Conservation (phyloP, 441 rosid genomes). For the Syzygium syzygioides region DNA sequence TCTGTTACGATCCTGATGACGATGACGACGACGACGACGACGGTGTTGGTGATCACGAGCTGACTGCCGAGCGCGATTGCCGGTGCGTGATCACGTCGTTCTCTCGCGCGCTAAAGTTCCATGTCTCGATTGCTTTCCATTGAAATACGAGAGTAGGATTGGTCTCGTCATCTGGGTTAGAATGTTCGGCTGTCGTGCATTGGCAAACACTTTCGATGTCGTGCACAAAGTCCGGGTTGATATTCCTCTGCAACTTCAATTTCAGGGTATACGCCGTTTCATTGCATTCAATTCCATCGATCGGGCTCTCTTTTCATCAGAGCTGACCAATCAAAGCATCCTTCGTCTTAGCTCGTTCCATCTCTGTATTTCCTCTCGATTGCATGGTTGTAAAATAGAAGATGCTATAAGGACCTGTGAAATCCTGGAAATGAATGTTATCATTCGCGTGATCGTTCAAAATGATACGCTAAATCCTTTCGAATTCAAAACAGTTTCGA, state of each 20-base stretch:
- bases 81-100: neutral
- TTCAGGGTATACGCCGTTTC: neutral
- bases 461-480: neutral
- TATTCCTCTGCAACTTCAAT: neutral
- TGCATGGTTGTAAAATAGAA: neutral
- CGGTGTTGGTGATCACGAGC: neutral
- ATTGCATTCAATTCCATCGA: neutral
- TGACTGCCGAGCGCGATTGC: neutral
- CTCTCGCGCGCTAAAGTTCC: neutral
- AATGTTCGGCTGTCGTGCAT: neutral
- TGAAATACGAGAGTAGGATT: neutral
- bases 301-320: neutral
- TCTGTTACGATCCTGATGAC: neutral
- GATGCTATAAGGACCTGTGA: neutral
- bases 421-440: neutral
- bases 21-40: neutral
- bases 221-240: neutral
- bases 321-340: neutral
- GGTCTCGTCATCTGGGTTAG: neutral
- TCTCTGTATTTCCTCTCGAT: neutral
- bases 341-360: neutral
- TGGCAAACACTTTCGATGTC: neutral
- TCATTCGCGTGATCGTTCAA: neutral
- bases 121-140: neutral
- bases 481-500: neutral